phyloP scores from a whole-genome alignment of 2,329 filamentous ascomycete genomes.

The Fusarium odoratissimum region DNA sequence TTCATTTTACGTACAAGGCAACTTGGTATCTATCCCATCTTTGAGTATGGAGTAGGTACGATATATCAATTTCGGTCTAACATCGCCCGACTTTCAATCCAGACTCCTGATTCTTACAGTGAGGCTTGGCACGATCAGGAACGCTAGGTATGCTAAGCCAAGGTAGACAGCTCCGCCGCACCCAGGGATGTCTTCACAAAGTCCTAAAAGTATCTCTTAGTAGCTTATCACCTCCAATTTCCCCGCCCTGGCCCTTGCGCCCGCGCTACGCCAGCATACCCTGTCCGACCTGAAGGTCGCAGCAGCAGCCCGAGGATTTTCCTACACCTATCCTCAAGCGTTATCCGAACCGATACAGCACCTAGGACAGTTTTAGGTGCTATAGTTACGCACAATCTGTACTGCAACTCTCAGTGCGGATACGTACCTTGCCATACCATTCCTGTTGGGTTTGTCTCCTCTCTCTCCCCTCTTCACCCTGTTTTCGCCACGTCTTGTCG shows the following conservation, averaged over 20 bases:
- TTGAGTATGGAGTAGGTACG: background rate
- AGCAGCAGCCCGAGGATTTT: conserved; percentile 17
- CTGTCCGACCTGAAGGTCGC: conserved; percentile 23
- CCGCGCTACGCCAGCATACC: conserved; percentile 42
- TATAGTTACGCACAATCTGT: background rate
- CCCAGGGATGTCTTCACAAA: background rate
- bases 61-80: conserved; percentile 10
- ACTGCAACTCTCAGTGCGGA: background rate
- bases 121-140: conserved; percentile 12
- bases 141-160: conserved; percentile 2
- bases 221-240: conserved; percentile 46
- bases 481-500: conserved; percentile 29
- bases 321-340: conserved; percentile 15
- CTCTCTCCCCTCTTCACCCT: conserved; percentile 38
- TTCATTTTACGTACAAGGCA: conserved; percentile 24
- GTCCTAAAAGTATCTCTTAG: conserved; percentile 18
- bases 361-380: background rate
- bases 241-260: conserved; percentile 47
- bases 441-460: conserved; percentile 32
- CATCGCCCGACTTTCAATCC: background rate
- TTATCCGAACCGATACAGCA: conserved; percentile 8
- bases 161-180: background rate
- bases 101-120: background rate
- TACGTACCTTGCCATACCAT: conserved; percentile 37
- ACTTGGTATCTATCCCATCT: background rate